phyloP scores from a whole-genome alignment of 2,329 filamentous ascomycete genomes.

The Juglanconis juglandina region DNA sequence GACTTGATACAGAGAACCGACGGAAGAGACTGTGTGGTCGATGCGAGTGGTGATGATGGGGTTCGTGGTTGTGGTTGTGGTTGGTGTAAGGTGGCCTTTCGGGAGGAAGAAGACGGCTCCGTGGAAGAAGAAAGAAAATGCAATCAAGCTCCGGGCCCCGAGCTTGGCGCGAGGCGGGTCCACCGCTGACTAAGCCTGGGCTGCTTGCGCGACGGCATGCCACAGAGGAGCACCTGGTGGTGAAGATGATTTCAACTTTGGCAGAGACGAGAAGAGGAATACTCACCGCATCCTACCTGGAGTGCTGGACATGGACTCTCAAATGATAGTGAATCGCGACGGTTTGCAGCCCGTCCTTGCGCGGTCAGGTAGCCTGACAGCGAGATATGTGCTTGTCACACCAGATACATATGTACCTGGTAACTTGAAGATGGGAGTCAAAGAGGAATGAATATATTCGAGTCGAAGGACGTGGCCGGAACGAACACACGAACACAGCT shows the following conservation, averaged over 20 bases:
- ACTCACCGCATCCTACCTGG: background rate
- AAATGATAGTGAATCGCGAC: too few relatives aligned
- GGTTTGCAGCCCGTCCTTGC: too few relatives aligned
- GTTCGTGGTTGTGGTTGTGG: background rate
- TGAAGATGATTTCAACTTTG: background rate
- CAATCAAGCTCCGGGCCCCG: background rate
- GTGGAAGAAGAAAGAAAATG: constrained; percentile 17
- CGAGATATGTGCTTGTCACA: too few relatives aligned
- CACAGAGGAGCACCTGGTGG: background rate
- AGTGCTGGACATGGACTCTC: background rate
- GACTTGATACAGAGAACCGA: background rate
- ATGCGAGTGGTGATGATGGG: background rate
- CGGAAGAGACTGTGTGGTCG: background rate
- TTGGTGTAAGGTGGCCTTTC: constrained; percentile 18
- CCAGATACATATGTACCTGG: too few relatives aligned
- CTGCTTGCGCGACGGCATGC: background rate
- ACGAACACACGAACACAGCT: too few relatives aligned
- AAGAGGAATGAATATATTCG: too few relatives aligned
- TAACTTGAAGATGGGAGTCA: too few relatives aligned
- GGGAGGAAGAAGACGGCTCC: background rate
- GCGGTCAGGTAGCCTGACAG: too few relatives aligned
- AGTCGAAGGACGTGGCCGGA: too few relatives aligned
- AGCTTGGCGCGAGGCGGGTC: background rate
- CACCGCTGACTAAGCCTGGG: background rate
- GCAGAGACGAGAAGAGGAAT: background rate